These are phyloP conservation scores for Anisogramma anomala DNA, from an alignment of 2,329 filamentous ascomycete genomes.

Conservation along the genomic window DNA sequence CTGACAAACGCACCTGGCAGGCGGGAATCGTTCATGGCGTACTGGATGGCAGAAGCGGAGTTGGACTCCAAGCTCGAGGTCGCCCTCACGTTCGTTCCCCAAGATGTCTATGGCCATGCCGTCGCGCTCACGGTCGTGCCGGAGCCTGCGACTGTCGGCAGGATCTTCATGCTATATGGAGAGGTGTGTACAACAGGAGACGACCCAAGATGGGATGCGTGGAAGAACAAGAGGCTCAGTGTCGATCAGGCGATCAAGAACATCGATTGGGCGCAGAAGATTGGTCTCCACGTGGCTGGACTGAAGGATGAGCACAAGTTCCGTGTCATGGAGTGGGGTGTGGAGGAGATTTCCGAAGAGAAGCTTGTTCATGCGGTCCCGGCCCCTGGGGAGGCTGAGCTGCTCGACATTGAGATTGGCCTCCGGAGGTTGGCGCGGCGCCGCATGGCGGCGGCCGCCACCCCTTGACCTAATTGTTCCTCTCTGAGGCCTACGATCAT, in stretches of 20 bases:
- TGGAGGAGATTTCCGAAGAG: neutral
- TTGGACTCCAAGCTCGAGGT: neutral
- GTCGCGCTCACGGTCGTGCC: neutral
- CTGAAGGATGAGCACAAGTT: neutral
- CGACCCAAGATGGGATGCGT: neutral
- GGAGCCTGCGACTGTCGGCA: neutral
- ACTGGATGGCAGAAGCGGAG: conserved; percentile 13
- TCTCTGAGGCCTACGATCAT: too few relatives aligned
- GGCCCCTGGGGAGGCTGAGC: too few relatives aligned
- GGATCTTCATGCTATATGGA: neutral
- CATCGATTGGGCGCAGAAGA: neutral
- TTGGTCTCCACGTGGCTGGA: neutral
- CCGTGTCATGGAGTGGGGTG: neutral
- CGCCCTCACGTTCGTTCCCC: conserved; percentile 6
- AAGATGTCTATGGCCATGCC: neutral
- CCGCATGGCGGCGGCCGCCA: too few relatives aligned
- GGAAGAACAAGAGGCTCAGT: neutral
- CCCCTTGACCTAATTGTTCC: too few relatives aligned
- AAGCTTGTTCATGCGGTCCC: neutral
- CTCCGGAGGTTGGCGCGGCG: too few relatives aligned
- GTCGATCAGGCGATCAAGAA: neutral
- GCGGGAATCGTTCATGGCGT: conserved; percentile 12
- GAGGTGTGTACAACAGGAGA: neutral
- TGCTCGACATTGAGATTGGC: too few relatives aligned
- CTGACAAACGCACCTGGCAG: too few relatives aligned